Evolutionary conservation across 2,329 filamentous ascomycete species (phyloP), one percentile per base, ranked within the genome.

Genomic region (Pseudogymnoascus sp.): DNA sequence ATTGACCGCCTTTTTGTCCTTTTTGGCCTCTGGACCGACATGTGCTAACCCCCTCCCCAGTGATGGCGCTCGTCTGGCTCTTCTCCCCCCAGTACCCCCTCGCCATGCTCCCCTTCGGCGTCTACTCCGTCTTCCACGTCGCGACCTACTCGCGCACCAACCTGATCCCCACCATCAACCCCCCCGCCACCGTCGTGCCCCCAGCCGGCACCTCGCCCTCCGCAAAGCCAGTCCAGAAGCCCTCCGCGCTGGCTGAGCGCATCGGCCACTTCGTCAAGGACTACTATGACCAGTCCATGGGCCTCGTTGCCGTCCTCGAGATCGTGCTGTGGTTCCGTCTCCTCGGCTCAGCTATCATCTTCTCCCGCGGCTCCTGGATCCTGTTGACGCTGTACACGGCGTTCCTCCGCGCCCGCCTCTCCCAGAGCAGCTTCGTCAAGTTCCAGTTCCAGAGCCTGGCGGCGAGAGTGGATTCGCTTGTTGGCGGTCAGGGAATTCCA

Each of bases 91-190:
- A 97, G 79, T 89, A 96, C 72, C 88, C 91, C 38, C 83, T 97
- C 70, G 95, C 95, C 63, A 85, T 99, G 72, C 85, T 97, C 63
- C 95, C 95, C 28, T 99, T 96, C 80, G 88, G 87, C 70, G 91
- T 99, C 77, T 99, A 97, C 85, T 97, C 93, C 64, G 78, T 97
- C 77, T 99, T 99, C 87, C 95, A 99, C 79, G 92, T 97, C 70
- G 91, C 93, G 66, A 97, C 95, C 68, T 99, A 99, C 80, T 90
- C 90, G 69, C 92, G 95, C 76, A 89, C 90, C 75, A 96, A 96
- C 80, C 79, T 99, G 68, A 89, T 99, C 71, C 95, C 95, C 66
- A 91, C 90, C 67, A 74, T 99, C 71, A 83, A 89, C 72, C 90
- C 92, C 14, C 83, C 87, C 65, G 80, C 82, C 68, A 75, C 79